Evolutionary conservation across 306 rosid species (phyloP), one percentile per base, ranked within the genome.

Genomic region (Boehmeria nivea): DNA sequence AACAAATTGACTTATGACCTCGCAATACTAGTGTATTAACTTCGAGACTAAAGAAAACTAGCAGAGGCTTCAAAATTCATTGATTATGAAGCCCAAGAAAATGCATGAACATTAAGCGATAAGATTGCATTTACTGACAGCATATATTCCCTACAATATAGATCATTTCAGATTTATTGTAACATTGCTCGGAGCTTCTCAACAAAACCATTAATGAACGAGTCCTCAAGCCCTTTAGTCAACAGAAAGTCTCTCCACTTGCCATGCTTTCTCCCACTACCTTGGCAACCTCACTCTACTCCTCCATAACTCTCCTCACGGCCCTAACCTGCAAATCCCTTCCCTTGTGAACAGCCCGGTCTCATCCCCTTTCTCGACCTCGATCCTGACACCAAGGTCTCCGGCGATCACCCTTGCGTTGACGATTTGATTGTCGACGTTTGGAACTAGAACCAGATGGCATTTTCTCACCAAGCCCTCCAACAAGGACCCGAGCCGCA

Each of bases 401-500:
- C 67, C 57, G 7, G 87, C 37, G 87, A 87, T 63, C 24, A 77
- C 27, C 73, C 85, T 73, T 22, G 83, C 94, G 50, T 70, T 77
- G 8, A 77, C 59, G 34, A 81, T 45, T 36, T 84, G 89, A 57
- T 84, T 94, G 26, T 80, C 83, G 16, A 56, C 55, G 0, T 60
- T 33, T 4, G 94, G 89, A 2, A 87, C 51, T 5, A 81, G 53
- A 40, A 84, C 85, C 58, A 84, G 7, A 26, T 79, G 89, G 38
- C 85, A 77, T 25, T 81, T 74, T 17, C 12, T 81, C 52, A 72
- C 51, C 74, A 77, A 28, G 2, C 78, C 87, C 72, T 87, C 94
- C 15, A 76, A 60, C 34, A 81, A 45, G 31, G 95, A 81, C 19
- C 94, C 1, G 87, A 68, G 20, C 95, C 89, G 21, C 89, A 87